Conservation (phyloP, 768 basidiomycete species). For the Cantharellus cinnabarinus region DNA sequence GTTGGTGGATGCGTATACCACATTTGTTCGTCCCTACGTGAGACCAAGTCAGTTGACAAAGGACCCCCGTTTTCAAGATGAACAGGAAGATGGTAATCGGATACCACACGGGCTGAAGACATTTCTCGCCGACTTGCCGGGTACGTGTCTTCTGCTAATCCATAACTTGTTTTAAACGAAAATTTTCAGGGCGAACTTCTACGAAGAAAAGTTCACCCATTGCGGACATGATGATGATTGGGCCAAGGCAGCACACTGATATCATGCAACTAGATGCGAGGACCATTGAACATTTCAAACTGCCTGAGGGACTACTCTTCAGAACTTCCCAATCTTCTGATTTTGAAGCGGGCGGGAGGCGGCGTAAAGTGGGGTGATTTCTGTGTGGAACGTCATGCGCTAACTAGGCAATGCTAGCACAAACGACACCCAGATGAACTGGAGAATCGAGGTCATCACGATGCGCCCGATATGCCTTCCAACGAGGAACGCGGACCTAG, state of each 20-base stretch:
- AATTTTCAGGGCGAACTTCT: not conserved
- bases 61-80: not conserved
- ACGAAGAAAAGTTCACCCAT: not conserved
- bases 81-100: not conserved
- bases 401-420: too few species aligned
- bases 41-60: not conserved
- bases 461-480: too few species aligned
- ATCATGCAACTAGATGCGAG: not conserved
- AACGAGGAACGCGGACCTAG: too few species aligned
- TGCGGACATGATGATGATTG: not conserved
- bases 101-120: not conserved
- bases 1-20: not conserved
- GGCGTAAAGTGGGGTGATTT: too few species aligned
- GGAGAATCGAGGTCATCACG: too few species aligned
- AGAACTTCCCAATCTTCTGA: too few species aligned
- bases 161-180: not conserved
- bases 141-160: not conserved
- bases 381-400: too few species aligned
- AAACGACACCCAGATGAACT: too few species aligned
- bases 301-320: not conserved
- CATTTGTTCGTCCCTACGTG: not conserved
- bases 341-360: too few species aligned
- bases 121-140: not conserved
- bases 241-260: not conserved
- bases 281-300: not conserved